These are phyloP conservation scores for Nymphaea colorata DNA, from an alignment of 164 flowering plant species.

Conservation along the genomic window DNA sequence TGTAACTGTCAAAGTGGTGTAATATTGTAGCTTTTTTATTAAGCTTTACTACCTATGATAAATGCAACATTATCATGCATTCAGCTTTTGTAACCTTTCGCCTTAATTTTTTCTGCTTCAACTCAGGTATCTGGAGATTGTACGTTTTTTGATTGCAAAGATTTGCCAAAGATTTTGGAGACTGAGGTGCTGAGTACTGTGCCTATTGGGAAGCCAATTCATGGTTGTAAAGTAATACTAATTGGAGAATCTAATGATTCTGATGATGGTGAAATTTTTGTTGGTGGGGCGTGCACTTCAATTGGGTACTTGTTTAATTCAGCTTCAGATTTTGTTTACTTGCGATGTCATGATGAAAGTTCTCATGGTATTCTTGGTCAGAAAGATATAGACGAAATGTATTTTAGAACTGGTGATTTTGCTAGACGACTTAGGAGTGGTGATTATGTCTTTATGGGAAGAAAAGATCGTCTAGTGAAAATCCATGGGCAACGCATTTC, in stretches of 20 bases:
- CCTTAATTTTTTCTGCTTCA: not conserved
- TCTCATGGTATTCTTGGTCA: constrained; percentile 8
- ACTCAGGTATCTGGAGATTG: constrained; percentile 90
- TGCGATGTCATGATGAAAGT: constrained; percentile 16
- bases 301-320: constrained; percentile 38
- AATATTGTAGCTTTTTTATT: not conserved
- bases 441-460: constrained; percentile 69
- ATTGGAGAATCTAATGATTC: constrained; percentile 33
- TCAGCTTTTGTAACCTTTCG: not conserved
- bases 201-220: constrained; percentile 80
- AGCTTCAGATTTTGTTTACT: constrained; percentile 23
- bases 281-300: constrained; percentile 61
- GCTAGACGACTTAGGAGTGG: constrained; percentile 52
- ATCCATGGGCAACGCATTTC: constrained; percentile 76
- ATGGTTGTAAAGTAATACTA: constrained; percentile 54
- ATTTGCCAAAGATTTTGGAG: constrained; percentile 49
- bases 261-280: constrained; percentile 62
- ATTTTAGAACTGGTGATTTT: constrained; percentile 77
- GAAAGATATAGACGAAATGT: constrained; percentile 14
- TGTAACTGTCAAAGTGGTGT: not conserved
- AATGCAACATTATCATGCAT: too few relatives aligned
- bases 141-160: constrained; percentile 83
- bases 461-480: constrained; percentile 74
- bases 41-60: too few relatives aligned
- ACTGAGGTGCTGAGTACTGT: constrained; percentile 49